These are phyloP conservation scores for Medicago lupulina DNA, from an alignment of 306 rosid genomes.

Conservation along the genomic window DNA sequence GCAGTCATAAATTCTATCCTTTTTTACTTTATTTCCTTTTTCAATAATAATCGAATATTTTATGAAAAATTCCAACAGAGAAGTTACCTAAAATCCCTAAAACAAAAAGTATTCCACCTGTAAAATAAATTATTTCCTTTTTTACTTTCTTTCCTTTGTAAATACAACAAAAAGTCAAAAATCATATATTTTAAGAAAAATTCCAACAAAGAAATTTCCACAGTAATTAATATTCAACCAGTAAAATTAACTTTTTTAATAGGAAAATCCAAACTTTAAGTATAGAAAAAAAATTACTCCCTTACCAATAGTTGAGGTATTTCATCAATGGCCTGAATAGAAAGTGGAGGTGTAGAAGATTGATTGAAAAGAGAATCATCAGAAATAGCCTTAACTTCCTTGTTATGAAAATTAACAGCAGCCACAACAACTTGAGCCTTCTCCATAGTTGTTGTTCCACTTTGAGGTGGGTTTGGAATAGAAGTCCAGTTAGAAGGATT, in stretches of 20 bases:
- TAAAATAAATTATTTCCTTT: neutral
- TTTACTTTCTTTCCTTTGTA: too few species aligned
- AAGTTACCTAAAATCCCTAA: neutral
- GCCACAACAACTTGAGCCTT: slow-evolving; percentile 35
- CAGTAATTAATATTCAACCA: neutral
- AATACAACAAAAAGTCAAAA: neutral
- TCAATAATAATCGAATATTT: slow-evolving; percentile 1
- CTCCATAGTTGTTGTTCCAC: neutral
- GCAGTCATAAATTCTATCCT: slow-evolving; percentile 29
- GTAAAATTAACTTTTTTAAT: neutral
- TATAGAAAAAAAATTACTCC: neutral
- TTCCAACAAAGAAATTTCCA: slow-evolving; percentile 25
- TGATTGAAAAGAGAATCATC: slow-evolving; percentile 54
- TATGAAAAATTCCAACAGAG: neutral
- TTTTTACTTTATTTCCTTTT: slow-evolving; percentile 17
- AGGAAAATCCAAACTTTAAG: neutral
- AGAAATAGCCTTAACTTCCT: slow-evolving; percentile 55
- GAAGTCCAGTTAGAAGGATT: slow-evolving; percentile 47
- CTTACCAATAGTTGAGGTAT: slow-evolving; percentile 53
- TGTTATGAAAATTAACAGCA: slow-evolving; percentile 24
- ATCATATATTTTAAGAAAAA: neutral
- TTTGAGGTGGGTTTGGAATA: slow-evolving; percentile 24
- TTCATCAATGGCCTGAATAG: slow-evolving; percentile 41
- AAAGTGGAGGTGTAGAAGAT: slow-evolving; percentile 61
- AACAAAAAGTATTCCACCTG: too few species aligned